Evolutionary conservation across 306 rosid genomes (phyloP), one percentile per base, ranked within the genome.

Genomic region (Pachyrhizus erosus): DNA sequence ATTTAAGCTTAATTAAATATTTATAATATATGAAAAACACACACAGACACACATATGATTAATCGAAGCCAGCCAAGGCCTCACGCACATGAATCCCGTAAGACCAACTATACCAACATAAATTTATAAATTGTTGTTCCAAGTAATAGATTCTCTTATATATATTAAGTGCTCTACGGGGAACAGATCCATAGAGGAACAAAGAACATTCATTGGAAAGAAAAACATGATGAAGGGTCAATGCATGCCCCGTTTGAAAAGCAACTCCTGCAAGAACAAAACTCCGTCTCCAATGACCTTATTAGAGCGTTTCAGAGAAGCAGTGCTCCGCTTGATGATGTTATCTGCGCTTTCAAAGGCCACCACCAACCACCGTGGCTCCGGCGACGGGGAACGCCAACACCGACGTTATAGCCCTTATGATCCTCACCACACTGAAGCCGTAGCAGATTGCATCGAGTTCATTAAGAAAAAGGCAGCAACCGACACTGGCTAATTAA

Each of bases 391-490:
- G 27, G 80, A 40, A 70, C 86, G 70, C 14, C 86, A 73, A 14
- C 8, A 13, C 0, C 75, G 55, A 60, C 83, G 84, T 15, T 71
- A 62, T 15, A 76, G 75, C 58, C 76, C 84, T 2, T 60, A 74
- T 29, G 93, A 93, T 39, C 73, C 91, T 77, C 92, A 89, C 83
- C 92, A 86, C 46, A 91, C 82, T 52, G 94, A 95, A 89, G 98
- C 97, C 4, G 98, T 93, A 1, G 93, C 97, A 7, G 98, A 95
- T 46, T 95, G 98, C 88, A 95, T 95, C 6, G 97, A 95, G 86
- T 95, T 95, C 64, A 93, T 95, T 54, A 95, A 91, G 92, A 88
- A 88, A 73, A 95, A 85, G 64, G 90, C 96, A 2, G 70, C 78
- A 3, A 20, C 85, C 5, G 89, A 87, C 20, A 45, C 86, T 1